These are phyloP conservation scores for Parsonsia alboflavescens DNA, from an alignment of 257 asterid species.

Conservation along the genomic window DNA sequence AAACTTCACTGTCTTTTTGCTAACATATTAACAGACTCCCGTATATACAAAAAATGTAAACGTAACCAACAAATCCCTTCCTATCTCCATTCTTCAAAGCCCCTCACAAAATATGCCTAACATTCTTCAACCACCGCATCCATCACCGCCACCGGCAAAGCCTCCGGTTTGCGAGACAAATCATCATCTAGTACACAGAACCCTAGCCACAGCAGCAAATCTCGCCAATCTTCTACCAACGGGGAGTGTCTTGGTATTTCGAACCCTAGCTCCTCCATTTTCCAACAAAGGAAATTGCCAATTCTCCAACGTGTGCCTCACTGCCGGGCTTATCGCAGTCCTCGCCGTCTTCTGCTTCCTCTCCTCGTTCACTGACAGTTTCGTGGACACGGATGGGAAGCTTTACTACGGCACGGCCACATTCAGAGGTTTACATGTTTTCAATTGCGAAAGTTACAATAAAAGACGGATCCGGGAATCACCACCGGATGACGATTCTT, in stretches of 20 bases:
- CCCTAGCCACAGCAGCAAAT: constrained; percentile 55
- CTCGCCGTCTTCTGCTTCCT: constrained; percentile 43
- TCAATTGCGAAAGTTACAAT: constrained; percentile 24
- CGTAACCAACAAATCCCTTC: background rate
- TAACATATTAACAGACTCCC: background rate
- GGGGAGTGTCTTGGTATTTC: constrained; percentile 57
- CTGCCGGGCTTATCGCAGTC: constrained; percentile 25
- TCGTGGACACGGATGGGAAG: constrained; percentile 33
- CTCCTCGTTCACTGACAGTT: constrained; percentile 56
- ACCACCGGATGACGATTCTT: background rate
- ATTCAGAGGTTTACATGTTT: constrained; percentile 41
- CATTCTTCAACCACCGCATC: background rate
- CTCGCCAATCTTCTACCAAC: constrained; percentile 69
- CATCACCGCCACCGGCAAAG: background rate
- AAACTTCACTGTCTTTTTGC: background rate
- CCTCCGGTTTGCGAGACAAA: background rate
- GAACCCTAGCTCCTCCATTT: constrained; percentile 49
- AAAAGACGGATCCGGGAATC: background rate
- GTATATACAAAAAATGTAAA: background rate
- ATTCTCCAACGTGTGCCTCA: constrained; percentile 38
- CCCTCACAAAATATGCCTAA: background rate
- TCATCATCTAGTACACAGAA: constrained; percentile 29
- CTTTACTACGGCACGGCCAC: constrained; percentile 48
- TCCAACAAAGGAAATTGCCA: constrained; percentile 47
- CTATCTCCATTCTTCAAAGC: background rate